Conservation (phyloP, 225 moss, liverwort and hornwort genomes). For the Physcomitrium patens region DNA sequence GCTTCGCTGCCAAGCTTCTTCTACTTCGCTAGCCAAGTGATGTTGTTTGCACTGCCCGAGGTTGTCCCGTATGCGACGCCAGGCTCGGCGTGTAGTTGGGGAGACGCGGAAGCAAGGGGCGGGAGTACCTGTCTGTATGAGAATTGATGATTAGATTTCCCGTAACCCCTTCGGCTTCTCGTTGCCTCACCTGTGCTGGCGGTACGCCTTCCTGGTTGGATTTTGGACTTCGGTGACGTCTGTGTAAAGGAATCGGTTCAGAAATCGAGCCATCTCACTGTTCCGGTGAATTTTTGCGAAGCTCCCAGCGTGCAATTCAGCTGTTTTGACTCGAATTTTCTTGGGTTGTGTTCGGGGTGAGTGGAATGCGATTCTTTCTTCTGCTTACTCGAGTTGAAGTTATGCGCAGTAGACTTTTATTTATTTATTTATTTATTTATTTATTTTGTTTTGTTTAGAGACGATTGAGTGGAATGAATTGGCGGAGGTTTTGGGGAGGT, state of each 20-base stretch:
- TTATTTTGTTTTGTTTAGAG: too few species aligned
- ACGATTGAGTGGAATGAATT: not conserved
- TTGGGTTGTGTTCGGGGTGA: not conserved
- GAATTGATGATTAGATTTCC: not conserved
- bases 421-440: too few species aligned
- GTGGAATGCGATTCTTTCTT: not conserved
- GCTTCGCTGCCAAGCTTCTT: too few species aligned
- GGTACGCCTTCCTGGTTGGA: not conserved
- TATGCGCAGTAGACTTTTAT: not conserved
- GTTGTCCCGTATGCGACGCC: too few species aligned
- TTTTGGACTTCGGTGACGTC: not conserved
- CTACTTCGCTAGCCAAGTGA: too few species aligned
- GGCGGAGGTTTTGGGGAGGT: not conserved
- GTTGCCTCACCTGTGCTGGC: not conserved
- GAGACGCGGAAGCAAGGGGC: not conserved
- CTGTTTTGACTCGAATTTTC: not conserved
- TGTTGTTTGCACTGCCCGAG: too few species aligned
- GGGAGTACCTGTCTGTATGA: not conserved
- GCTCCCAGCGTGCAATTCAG: not conserved
- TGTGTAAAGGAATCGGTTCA: not conserved
- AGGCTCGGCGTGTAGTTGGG: too few species aligned
- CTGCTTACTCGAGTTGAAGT: not conserved
- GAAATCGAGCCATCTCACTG: not conserved
- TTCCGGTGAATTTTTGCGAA: not conserved
- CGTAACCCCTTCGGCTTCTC: not conserved